Base-by-base conservation (phyloP, 768 basidiomycete species). In the Lactarius akahatsu region DNA sequence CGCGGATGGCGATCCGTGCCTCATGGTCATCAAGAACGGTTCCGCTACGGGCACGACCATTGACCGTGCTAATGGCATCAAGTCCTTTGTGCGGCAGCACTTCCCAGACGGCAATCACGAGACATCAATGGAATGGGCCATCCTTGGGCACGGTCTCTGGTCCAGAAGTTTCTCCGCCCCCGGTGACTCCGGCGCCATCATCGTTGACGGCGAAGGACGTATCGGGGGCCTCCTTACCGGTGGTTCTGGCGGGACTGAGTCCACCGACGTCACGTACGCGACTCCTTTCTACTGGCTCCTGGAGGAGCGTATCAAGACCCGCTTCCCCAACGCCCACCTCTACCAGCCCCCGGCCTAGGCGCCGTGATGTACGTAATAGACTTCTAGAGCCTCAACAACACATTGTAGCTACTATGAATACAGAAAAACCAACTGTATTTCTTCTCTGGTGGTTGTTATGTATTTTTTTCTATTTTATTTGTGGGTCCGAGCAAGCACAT, bases 11-110 rank as follows among this genome's bases (percentile, higher is more conserved):
- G 71, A 71, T 16, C 2, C 41, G 16, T 70, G 63, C 38, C 23
- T 70, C 23, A 9, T 70, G 1, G 72, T 71, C 2, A 41, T 73
- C 58, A 76, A 76, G 62, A 71, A 66, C 65, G 72, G 74, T 36
- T 5, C 15, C 47, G 57, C 61, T n/a, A 76, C 75, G 3, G 65
- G 66, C 6, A 30, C 61, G 52, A 76, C 75, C 30, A 50, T 76
- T 11, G 74, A 75, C 45, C 69, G 72, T 23, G 63, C 40, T 11
- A 73, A 62, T 47, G 70, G 73, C 8, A 41, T 75, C 26, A 43
- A 69, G 54, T 76, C 75, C 16, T 61, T 71, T 61, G 32, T 65
- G 32, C 68, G 72, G 34, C 30, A 57, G 5, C 72, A 74, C 66
- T 16, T n/a, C 45, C 54, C 60, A 15, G 0, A 67, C 40, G 64